These are phyloP conservation scores for Vitis rupestris DNA, from an alignment of 164 flowering plant genomes.

Conservation along the genomic window DNA sequence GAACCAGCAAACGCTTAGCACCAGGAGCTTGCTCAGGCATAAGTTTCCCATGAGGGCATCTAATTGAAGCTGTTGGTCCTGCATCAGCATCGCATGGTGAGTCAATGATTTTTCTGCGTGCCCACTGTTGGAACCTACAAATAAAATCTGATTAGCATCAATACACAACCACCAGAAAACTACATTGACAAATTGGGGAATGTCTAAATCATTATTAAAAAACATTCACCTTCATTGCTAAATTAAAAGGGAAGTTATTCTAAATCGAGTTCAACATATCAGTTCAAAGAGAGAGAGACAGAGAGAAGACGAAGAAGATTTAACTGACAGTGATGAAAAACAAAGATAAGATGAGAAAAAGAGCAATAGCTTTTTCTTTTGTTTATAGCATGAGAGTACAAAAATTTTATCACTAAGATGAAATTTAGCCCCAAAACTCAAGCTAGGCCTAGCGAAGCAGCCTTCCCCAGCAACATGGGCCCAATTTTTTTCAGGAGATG, in stretches of 20 bases:
- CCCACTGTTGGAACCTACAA: slow-evolving; percentile 90
- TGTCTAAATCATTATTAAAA: background rate
- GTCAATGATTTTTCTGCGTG: slow-evolving; percentile 71
- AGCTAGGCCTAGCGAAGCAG: too few species aligned
- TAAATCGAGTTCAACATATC: background rate
- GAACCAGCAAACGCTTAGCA: slow-evolving; percentile 80
- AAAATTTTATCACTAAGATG: too few species aligned
- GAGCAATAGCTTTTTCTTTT: background rate
- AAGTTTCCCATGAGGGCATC: slow-evolving; percentile 82
- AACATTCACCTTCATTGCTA: background rate
- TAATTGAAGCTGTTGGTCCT: slow-evolving; percentile 82
- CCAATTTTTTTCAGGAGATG: too few species aligned
- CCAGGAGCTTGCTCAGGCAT: slow-evolving; percentile 85
- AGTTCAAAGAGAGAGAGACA: background rate
- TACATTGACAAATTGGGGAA: background rate
- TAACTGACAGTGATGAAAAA: background rate
- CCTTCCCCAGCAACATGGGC: too few species aligned
- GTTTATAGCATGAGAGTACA: background rate
- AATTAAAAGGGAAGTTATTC: background rate
- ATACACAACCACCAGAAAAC: background rate
- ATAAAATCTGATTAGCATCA: slow-evolving; percentile 2
- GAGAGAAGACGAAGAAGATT: background rate
- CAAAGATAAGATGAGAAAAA: background rate
- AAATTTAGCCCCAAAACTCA: too few species aligned
- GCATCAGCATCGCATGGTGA: slow-evolving; percentile 88